A percentile compares a stretch with the other conserved stretches of the same genome.
These are phyloP conservation scores for Nothophaeocryptopus gaeumannii DNA, from an alignment of 2,329 filamentous ascomycete genomes.

Conservation along the genomic window DNA sequence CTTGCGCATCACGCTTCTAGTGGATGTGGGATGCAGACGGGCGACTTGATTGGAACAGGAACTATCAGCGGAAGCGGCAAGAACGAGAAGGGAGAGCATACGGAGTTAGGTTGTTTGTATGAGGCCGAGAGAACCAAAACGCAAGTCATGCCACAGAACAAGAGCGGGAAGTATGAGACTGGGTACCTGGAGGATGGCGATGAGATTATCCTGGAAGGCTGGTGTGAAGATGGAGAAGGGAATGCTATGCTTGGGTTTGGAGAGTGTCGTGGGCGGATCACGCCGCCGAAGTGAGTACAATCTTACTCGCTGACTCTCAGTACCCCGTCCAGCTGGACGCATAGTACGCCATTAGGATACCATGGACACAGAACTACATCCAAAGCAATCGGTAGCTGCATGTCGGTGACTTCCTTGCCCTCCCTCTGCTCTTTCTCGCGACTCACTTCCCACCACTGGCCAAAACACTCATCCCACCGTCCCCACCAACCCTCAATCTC, in stretches of 20 bases:
- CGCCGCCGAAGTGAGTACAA: slow-evolving; percentile 19
- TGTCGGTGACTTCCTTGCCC: too few species aligned
- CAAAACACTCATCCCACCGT: slow-evolving; percentile 30
- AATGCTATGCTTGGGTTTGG: slow-evolving; percentile 30
- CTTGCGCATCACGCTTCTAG: slow-evolving; percentile 44
- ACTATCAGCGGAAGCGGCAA: slow-evolving; percentile 42
- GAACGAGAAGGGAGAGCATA: slow-evolving; percentile 30
- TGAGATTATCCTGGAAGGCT: slow-evolving; percentile 33
- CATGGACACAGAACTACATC: too few species aligned
- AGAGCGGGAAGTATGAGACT: slow-evolving; percentile 31
- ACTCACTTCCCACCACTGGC: slow-evolving; percentile 12
- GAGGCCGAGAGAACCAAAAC: slow-evolving; percentile 36
- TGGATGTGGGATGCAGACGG: slow-evolving; percentile 42
- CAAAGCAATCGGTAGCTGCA: too few species aligned
- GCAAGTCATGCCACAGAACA: slow-evolving; percentile 34
- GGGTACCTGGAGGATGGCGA: slow-evolving; percentile 45
- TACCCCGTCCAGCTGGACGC: too few species aligned
- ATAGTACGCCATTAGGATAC: too few species aligned
- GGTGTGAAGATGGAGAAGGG: slow-evolving; percentile 30
- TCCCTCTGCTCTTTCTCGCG: background rate
- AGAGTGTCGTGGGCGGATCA: slow-evolving; percentile 30
- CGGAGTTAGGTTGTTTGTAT: slow-evolving; percentile 43
- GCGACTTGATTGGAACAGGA: slow-evolving; percentile 46
- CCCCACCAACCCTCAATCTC: slow-evolving; percentile 27
- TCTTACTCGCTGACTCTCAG: too few species aligned